Percentiles rank a stretch among this genome's conserved stretches.
phyloP scores from a whole-genome alignment of 2,329 filamentous ascomycete genomes.

The Fusarium stilboides region DNA sequence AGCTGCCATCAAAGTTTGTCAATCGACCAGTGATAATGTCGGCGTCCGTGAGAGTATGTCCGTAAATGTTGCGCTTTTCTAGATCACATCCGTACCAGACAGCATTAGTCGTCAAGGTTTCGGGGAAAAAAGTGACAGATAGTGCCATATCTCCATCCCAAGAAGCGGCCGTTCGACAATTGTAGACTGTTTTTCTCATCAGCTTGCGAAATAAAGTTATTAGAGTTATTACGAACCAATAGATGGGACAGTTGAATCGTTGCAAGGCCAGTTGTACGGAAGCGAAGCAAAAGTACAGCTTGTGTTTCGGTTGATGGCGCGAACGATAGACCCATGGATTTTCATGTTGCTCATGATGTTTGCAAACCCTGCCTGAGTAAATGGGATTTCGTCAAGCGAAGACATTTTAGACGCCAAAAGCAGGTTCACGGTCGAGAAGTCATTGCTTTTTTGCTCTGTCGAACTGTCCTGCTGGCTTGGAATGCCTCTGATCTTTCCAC shows the following conservation, averaged over 20 bases:
- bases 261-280: background rate
- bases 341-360: background rate
- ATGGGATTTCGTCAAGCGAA: conserved; percentile 3
- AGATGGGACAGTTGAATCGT: rapidly evolving
- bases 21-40: background rate
- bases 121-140: background rate
- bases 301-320: conserved; percentile 19
- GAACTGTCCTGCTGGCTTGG: background rate
- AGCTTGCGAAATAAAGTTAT: rapidly evolving
- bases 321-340: conserved; percentile 10
- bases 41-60: background rate
- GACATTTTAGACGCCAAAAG: background rate
- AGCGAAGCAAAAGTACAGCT: background rate
- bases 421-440: background rate
- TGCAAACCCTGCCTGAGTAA: background rate
- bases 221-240: rapidly evolving
- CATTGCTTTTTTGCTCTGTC: background rate
- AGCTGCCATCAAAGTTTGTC: background rate
- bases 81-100: conserved; percentile 15
- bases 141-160: conserved; percentile 10
- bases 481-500: background rate
- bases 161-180: background rate
- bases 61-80: background rate
- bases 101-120: background rate
- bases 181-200: background rate